Evolutionary conservation across 2,329 filamentous ascomycete species (phyloP), one percentile per base, ranked within the genome.

Genomic region (Aspergillus sp.): DNA sequence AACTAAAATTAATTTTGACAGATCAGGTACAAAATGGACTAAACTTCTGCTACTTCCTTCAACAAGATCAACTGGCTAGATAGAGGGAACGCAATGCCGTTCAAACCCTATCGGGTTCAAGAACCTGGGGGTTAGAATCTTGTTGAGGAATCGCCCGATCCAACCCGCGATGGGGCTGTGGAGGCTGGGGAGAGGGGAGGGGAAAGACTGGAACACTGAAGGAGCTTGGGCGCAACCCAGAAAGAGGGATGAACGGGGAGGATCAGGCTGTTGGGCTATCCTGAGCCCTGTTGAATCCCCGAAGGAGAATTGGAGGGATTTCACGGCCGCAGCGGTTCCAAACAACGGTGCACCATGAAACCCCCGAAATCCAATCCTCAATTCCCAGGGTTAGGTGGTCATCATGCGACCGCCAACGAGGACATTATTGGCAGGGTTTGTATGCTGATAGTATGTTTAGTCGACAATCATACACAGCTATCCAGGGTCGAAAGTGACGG

Each of bases 241-340:
- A 45, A 43, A 41, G 32, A 32, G 30, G 9, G 10, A 36, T 30
- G 30, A 36, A 54, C 17, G 21, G 38, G 51, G 32, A 38, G 51
- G 21, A 39, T 36, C 17, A 23, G 30, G 36, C 38, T 39, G 17
- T 30, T 51, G 25, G 30, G 48, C 25, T 39, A 54, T 39, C 19
- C 51, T 12, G 51, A 45, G 41, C 17, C 41, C 21, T 21, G 41
- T 45, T 45, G 41, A 21, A 43, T 15, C 39, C 38, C 39, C 39
- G 41, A 21, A 21, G 17, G 21, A n/a, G 47, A 39, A 48, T 55
- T 55, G 53, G 53, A 55, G 53, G 53, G 53, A 50, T 30, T 50
- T 17, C 47, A 32, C 47, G 47, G 47, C 47, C 47, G 47, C 28
- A 50, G 30, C 25, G 6, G 23, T 32, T 17, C 47, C 47, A 50